These are phyloP conservation scores for Dendrobium huoshanense DNA, from an alignment of 106 monocot genomes.

Conservation along the genomic window DNA sequence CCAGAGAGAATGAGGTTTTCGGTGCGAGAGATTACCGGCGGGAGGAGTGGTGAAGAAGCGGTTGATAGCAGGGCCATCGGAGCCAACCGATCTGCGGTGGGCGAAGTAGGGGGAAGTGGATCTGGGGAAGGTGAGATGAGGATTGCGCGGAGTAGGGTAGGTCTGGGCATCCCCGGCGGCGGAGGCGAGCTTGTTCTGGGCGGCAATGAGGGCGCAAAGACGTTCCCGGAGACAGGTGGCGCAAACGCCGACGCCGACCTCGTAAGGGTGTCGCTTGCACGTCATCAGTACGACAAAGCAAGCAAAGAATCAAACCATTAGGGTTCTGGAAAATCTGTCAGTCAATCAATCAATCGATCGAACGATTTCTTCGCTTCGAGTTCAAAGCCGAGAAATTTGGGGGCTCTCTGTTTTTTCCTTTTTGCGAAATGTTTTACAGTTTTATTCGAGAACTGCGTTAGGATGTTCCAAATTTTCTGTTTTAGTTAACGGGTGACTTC, in stretches of 20 bases:
- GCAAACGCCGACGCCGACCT: slow-evolving; percentile 43
- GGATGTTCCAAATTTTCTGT: not conserved
- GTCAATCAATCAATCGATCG: no score
- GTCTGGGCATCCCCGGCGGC: not conserved
- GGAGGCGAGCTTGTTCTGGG: slow-evolving; percentile 3
- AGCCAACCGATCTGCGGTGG: slow-evolving; percentile 21
- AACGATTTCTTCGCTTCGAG: not conserved
- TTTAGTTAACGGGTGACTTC: not conserved
- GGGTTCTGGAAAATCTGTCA: no score
- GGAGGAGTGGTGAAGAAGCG: slow-evolving; percentile 40
- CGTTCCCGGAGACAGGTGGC: slow-evolving; percentile 65
- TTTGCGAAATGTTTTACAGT: not conserved
- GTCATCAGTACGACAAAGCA: slow-evolving; percentile 9
- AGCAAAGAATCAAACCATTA: no score
- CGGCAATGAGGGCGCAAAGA: slow-evolving; percentile 34
- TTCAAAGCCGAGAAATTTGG: not conserved
- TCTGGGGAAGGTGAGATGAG: slow-evolving; percentile 18
- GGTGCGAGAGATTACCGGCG: not conserved
- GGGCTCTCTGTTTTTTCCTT: not conserved
- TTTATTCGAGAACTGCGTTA: not conserved
- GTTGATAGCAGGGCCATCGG: not conserved
- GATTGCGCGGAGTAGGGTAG: not conserved
- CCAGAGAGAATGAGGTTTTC: slow-evolving; percentile 4
- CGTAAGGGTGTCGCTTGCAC: slow-evolving; percentile 44
- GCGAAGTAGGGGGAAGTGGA: slow-evolving; percentile 31